phyloP scores from a whole-genome alignment of 768 basidiomycete species.

The Neoboletus subvelutipes region DNA sequence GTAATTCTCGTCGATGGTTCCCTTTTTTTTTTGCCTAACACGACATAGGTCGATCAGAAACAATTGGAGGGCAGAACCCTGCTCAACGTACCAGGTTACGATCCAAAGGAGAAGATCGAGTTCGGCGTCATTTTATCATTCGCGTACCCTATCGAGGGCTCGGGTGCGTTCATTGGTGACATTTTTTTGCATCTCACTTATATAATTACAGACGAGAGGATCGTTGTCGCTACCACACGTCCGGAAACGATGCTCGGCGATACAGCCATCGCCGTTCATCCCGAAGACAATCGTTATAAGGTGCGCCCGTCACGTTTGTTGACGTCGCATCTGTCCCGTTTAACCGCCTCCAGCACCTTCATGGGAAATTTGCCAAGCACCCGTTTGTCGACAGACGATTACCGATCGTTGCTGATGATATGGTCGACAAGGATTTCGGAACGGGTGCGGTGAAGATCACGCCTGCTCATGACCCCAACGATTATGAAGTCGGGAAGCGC shows the following conservation, averaged over 20 bases:
- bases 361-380: constrained; percentile 87
- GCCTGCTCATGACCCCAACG: constrained; percentile 95
- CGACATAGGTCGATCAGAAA: constrained; percentile 82
- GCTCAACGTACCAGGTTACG: constrained; percentile 91
- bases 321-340: not conserved
- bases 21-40: not conserved
- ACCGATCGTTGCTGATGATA: constrained; percentile 83
- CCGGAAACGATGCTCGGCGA: constrained; percentile 99
- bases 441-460: constrained; percentile 99
- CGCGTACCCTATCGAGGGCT: constrained; percentile 86
- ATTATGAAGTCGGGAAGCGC: constrained; percentile 90
- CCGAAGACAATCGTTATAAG: constrained; percentile 87
- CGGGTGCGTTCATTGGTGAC: constrained; percentile 48
- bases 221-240: constrained; percentile 95
- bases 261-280: constrained; percentile 95
- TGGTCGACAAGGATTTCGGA: constrained; percentile 94
- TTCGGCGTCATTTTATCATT: constrained; percentile 98
- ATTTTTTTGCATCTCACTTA: not conserved
- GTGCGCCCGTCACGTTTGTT: constrained; percentile 31
- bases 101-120: constrained; percentile 92
- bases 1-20: not conserved
- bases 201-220: constrained; percentile 65
- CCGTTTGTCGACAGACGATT: constrained; percentile 86
- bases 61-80: constrained; percentile 82
- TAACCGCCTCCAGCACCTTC: constrained; percentile 61